A percentile compares a stretch with the other conserved stretches of the same genome.
These are phyloP conservation scores for Eremochloa ophiuroides DNA, from an alignment of 176 grass and related monocot genomes.

Conservation along the genomic window DNA sequence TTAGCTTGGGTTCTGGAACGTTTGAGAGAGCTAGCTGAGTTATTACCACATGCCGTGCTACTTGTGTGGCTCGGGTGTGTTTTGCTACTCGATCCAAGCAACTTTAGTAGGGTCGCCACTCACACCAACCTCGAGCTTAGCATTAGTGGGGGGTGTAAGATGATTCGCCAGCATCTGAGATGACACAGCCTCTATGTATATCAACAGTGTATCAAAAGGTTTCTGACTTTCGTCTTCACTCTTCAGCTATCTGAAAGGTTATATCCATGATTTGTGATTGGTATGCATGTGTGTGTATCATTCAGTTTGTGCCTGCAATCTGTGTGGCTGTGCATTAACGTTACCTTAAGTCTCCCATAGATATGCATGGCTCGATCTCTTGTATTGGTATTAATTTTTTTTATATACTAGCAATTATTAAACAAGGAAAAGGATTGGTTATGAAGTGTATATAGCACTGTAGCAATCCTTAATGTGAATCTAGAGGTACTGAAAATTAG, in stretches of 20 bases:
- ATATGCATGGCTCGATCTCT: not conserved
- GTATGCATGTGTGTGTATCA: not conserved
- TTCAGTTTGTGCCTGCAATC: not conserved
- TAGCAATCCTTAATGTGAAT: too few species aligned
- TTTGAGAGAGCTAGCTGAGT: not conserved
- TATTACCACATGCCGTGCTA: not conserved
- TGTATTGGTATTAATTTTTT: not conserved
- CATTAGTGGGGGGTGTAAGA: conserved; percentile 9
- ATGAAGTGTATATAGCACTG: too few species aligned
- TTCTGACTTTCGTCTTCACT: not conserved
- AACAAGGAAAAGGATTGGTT: not conserved
- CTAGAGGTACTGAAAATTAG: too few species aligned
- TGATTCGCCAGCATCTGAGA: not conserved
- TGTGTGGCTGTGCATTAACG: not conserved
- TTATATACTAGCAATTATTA: not conserved
- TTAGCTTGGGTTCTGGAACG: conserved; percentile 21
- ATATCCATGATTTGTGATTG: too few species aligned
- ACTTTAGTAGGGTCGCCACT: conserved; percentile 1
- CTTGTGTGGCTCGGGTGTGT: not conserved
- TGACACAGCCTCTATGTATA: not conserved
- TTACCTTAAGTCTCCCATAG: not conserved
- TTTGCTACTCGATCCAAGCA: not conserved
- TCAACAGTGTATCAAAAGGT: not conserved
- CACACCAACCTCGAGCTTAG: not conserved
- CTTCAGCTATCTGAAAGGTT: not conserved